Percentiles rank a stretch among this genome's conserved stretches.
phyloP scores from a whole-genome alignment of 768 basidiomycete species.

The Rhodotorula sphaerocarpa region DNA sequence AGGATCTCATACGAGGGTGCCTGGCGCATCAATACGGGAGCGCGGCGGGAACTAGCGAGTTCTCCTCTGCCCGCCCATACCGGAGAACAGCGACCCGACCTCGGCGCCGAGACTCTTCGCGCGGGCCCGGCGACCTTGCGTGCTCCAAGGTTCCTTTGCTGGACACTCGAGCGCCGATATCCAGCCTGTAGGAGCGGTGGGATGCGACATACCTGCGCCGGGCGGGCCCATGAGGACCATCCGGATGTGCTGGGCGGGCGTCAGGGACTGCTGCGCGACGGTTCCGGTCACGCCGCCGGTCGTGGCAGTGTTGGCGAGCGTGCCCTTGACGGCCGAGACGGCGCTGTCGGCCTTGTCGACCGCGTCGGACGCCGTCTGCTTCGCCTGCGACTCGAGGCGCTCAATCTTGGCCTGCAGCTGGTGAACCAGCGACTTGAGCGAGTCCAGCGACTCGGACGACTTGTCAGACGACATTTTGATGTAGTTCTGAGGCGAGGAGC shows the following conservation, averaged over 20 bases:
- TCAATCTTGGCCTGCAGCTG: slow-evolving; percentile 87
- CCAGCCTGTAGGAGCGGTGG: too few species aligned
- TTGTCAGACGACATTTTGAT: slow-evolving; percentile 15
- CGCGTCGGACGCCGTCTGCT: not conserved
- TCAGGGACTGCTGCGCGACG: slow-evolving; percentile 48
- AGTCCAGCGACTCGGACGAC: slow-evolving; percentile 51
- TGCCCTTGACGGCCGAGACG: slow-evolving; percentile 32
- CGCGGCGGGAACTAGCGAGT: too few species aligned
- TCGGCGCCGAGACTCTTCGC: too few species aligned
- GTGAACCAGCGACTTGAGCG: slow-evolving; percentile 82
- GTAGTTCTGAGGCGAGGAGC: not conserved
- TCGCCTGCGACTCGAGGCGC: slow-evolving; percentile 60
- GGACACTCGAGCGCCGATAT: too few species aligned
- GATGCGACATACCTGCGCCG: slow-evolving; percentile 67
- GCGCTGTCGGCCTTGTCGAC: not conserved
- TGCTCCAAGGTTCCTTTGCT: too few species aligned
- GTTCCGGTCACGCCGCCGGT: slow-evolving; percentile 22
- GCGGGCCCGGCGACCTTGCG: too few species aligned
- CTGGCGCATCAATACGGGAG: too few species aligned
- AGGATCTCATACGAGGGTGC: too few species aligned
- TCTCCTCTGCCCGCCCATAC: too few species aligned
- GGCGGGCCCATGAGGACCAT: slow-evolving; percentile 94
- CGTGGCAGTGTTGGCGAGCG: slow-evolving; percentile 30
- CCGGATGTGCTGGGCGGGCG: slow-evolving; percentile 58
- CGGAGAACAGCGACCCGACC: too few species aligned